Evolutionary conservation across 352 stramenopile genomes (phyloP), one percentile per base, ranked within the genome.

Genomic region (Aphanomyces euteiches): DNA sequence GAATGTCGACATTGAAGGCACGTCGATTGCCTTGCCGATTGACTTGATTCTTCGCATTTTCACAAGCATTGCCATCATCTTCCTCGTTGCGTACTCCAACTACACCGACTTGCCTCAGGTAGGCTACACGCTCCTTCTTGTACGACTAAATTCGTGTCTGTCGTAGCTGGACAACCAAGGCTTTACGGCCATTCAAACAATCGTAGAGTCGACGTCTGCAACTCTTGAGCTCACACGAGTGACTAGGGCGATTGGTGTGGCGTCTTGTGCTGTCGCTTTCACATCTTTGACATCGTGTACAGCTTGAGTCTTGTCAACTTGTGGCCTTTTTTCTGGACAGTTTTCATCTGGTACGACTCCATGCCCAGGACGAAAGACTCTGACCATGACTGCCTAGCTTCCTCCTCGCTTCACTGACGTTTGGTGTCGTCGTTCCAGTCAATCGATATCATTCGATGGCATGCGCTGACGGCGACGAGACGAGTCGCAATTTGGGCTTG

Each of bases 151-250:
- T 1, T 43, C 56, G 1, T 8, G 12, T 41, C 50, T 8, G 12
- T 41, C 50, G 38, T 67, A 67, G 59, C 7, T 67, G 3, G 59
- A 67, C 41, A 67, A 67, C 59, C 59, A 67, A 56, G 43, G 21
- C 40, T 21, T 37, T 6, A 43, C 59, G 5, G n/a, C 39, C 0
- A 48, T 67, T 15, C 59, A 50, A 38, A 67, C 59, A 3, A 56
- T n/a, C 6, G 59, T 67, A 56, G 19, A 38, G 17, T 48, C 7
- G 28, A 12, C 7, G 28, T 28, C 28, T 28, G 28, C 28, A 28
- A 28, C 28, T 28, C 28, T 28, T 28, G 28, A 28, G 28, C 28
- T 28, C 28, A 28, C 28, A 2, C 28, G 28, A n/a, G n/a, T 40
- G 15, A 12, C 21, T 67, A 67, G 59, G 59, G 41, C 8, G 59